Conservation (phyloP, 345 rosid genomes). For the Lenwebbia sp. region DNA sequence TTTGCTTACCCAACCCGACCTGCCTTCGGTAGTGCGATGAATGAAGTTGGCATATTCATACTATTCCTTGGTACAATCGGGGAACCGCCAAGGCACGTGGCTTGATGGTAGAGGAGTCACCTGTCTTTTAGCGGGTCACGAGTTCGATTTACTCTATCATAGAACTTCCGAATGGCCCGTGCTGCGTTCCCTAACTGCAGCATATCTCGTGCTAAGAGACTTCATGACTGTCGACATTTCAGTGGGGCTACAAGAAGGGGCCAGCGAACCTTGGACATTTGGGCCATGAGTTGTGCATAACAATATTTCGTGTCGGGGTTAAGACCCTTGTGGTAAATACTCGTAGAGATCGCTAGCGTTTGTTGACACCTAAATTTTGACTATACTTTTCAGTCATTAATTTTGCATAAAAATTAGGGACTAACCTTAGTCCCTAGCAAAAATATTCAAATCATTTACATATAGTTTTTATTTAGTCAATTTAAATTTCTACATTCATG, state of each 20-base stretch:
- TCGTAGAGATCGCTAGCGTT: background rate
- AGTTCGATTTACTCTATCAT: background rate
- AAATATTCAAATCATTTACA: too few relatives aligned
- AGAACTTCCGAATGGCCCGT: fast-evolving
- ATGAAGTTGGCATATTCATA: background rate
- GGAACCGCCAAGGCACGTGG: background rate
- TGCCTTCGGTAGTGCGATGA: background rate
- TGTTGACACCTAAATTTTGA: too few relatives aligned
- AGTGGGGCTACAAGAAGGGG: background rate
- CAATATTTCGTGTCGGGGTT: background rate
- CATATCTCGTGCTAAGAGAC: fast-evolving
- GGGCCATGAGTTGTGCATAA: fast-evolving
- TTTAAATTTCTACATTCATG: too few relatives aligned
- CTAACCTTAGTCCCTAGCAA: too few relatives aligned
- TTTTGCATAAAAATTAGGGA: too few relatives aligned
- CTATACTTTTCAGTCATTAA: too few relatives aligned
- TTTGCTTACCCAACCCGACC: background rate
- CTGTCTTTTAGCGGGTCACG: background rate
- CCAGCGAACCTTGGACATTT: background rate
- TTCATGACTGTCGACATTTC: background rate
- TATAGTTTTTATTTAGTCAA: too few relatives aligned
- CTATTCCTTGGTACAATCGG: fast-evolving
- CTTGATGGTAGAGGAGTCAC: background rate
- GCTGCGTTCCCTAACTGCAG: fast-evolving
- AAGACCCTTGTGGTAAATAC: background rate